These are phyloP conservation scores for Eimeria acervulina DNA, from an alignment of 169 alveolate species.

Conservation along the genomic window DNA sequence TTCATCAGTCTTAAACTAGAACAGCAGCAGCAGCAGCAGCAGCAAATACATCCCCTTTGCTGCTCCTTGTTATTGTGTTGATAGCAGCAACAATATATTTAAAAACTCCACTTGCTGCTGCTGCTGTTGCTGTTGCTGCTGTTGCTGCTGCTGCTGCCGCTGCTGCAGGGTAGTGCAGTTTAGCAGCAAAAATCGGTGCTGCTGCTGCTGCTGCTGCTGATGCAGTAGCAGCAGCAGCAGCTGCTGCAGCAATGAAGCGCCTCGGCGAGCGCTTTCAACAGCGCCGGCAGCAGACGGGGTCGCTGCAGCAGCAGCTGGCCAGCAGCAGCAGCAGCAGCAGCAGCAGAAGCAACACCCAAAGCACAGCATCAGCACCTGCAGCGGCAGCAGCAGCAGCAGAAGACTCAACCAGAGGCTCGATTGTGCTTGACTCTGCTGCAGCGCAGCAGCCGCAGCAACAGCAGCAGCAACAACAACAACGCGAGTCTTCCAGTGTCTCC, in stretches of 20 bases:
- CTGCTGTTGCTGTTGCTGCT: constrained; percentile 17
- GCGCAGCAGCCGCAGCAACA: constrained; percentile 42
- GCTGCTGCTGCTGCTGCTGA: not conserved
- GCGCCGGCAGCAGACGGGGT: constrained; percentile 37
- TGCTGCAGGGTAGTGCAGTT: not conserved
- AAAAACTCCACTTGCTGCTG: not conserved
- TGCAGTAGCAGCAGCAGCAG: not conserved
- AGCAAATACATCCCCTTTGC: no score
- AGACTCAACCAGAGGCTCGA: not conserved
- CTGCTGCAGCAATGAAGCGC: constrained; percentile 34
- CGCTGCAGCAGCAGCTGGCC: constrained; percentile 37
- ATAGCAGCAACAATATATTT: not conserved
- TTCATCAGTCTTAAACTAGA: not conserved
- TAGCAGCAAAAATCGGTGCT: not conserved
- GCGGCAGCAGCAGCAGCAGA: no score
- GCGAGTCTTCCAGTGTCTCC: not conserved
- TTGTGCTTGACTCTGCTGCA: not conserved
- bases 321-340: constrained; percentile 35
- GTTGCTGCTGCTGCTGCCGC: constrained; percentile 25
- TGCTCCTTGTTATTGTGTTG: not conserved
- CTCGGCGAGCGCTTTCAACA: constrained; percentile 58
- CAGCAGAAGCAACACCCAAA: not conserved
- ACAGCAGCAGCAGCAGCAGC: no score
- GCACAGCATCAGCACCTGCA: not conserved
- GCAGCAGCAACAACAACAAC: constrained; percentile 40